phyloP scores from a whole-genome alignment of 257 asterid species.

The Salvia hispanica region DNA sequence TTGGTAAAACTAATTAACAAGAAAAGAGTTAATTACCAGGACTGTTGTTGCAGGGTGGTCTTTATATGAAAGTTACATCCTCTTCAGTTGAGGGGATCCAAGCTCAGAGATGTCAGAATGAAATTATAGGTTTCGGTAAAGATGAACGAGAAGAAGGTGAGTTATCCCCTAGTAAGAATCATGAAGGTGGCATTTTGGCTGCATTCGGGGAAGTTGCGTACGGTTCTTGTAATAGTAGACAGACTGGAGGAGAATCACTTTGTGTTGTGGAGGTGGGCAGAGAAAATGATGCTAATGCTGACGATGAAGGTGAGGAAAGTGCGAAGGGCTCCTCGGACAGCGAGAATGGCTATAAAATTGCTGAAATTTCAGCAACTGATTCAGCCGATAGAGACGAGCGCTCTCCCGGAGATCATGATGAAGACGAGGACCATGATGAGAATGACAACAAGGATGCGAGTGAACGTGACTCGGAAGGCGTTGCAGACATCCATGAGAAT shows the following conservation, averaged over 20 bases:
- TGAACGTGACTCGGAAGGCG: conserved; percentile 72
- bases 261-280: conserved; percentile 37
- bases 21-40: no score
- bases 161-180: conserved; percentile 63
- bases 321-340: conserved; percentile 70
- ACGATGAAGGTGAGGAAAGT: conserved; percentile 67
- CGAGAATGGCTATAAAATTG: conserved; percentile 78
- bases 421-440: conserved; percentile 56
- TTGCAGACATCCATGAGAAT: conserved; percentile 55
- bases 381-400: conserved; percentile 80
- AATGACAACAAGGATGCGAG: conserved; percentile 67
- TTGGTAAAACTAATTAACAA: no score
- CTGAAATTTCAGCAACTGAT: conserved; percentile 71
- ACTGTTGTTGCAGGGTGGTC: conserved; percentile 44
- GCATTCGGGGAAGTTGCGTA: conserved; percentile 37
- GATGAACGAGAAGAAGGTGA: conserved; percentile 76
- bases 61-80: conserved; percentile 37
- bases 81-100: conserved; percentile 44
- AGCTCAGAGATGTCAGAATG: conserved; percentile 43
- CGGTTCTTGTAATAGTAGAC: conserved; percentile 38
- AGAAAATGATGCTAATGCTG: conserved; percentile 55
- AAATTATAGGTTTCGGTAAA: conserved; percentile 40
- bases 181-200: conserved; percentile 43
- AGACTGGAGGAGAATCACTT: conserved; percentile 36
- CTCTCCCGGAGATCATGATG: conserved; percentile 63